phyloP scores from a whole-genome alignment of 352 stramenopile genomes.

The Phytophthora citrophthora region DNA sequence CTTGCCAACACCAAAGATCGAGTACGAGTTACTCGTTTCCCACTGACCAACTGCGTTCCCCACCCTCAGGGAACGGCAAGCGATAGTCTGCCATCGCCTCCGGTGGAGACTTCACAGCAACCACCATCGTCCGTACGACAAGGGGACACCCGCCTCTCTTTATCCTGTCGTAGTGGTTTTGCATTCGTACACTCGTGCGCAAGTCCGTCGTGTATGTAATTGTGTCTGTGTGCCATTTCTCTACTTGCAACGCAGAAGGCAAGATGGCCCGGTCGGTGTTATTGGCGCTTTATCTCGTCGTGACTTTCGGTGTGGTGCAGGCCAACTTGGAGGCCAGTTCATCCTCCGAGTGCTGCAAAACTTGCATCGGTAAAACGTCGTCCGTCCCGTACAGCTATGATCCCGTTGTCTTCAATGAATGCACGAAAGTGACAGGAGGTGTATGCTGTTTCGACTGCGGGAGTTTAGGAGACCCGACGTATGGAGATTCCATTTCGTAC shows the following conservation, averaged over 20 bases:
- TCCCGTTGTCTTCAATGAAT: slow-evolving; percentile 64
- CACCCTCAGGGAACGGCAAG: slow-evolving; percentile 8
- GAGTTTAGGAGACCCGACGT: slow-evolving; percentile 38
- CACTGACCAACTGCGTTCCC: background rate
- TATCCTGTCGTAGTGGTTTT: slow-evolving; percentile 20
- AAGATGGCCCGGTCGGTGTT: slow-evolving; percentile 8
- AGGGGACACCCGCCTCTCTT: slow-evolving; percentile 27
- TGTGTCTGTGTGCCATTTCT: slow-evolving; percentile 17
- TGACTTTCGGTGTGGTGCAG: slow-evolving; percentile 5
- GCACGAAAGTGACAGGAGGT: slow-evolving; percentile 45
- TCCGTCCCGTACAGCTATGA: slow-evolving; percentile 69
- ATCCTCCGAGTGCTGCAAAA: slow-evolving; percentile 56
- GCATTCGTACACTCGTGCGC: slow-evolving; percentile 15
- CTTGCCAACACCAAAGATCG: background rate
- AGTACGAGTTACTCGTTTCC: background rate
- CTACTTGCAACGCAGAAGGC: slow-evolving; percentile 15
- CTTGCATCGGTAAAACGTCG: slow-evolving; percentile 73
- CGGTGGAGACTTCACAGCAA: background rate
- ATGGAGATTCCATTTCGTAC: slow-evolving; percentile 40
- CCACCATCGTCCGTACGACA: slow-evolving; percentile 22
- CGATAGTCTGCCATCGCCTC: slow-evolving; percentile 17
- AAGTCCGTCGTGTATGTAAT: slow-evolving; percentile 10
- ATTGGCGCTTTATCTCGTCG: slow-evolving; percentile 1
- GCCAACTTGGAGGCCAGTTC: slow-evolving; percentile 19
- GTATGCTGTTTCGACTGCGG: slow-evolving; percentile 81